phyloP scores from a whole-genome alignment of 1,284 basidiomycete genomes.

The Apiotrichum akiyoshidainum region DNA sequence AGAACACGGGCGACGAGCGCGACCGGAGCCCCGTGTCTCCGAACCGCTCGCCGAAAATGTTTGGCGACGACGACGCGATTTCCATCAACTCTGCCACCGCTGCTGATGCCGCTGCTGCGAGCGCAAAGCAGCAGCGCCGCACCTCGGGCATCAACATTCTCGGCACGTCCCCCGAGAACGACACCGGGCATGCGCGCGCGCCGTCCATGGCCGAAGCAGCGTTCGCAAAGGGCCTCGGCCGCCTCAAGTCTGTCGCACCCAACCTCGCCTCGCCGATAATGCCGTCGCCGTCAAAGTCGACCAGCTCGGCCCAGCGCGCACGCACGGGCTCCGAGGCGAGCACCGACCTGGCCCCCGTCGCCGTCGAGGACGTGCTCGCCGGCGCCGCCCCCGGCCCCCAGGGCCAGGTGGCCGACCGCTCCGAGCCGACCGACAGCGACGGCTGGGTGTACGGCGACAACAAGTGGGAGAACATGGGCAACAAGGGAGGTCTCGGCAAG shows the following conservation, averaged over 20 bases:
- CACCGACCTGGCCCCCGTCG: slow-evolving; percentile 2
- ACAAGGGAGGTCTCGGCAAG: slow-evolving; percentile 80
- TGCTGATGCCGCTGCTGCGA: neutral
- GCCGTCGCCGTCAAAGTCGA: slow-evolving; percentile 23
- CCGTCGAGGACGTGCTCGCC: neutral
- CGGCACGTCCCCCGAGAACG: slow-evolving; percentile 10
- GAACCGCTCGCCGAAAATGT: neutral
- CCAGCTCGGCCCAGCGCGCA: slow-evolving; percentile 3
- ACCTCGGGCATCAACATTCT: slow-evolving; percentile 16
- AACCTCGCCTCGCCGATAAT: slow-evolving; percentile 27
- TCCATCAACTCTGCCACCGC: neutral
- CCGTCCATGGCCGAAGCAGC: slow-evolving; percentile 51
- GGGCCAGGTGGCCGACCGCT: slow-evolving; percentile 26
- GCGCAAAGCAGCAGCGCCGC: slow-evolving; percentile 11
- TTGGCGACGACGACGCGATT: slow-evolving; percentile 4
- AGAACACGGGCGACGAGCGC: neutral
- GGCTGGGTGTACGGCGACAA: slow-evolving; percentile 96
- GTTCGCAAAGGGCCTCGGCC: slow-evolving; percentile 50
- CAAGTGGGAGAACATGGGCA: slow-evolving; percentile 81
- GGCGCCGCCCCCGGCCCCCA: neutral
- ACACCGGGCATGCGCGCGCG: slow-evolving; percentile 19
- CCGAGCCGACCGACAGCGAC: slow-evolving; percentile 68
- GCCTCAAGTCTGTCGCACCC: slow-evolving; percentile 34
- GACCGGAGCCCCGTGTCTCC: neutral
- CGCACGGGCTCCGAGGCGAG: slow-evolving; percentile 18